Evolutionary conservation across 2,329 filamentous ascomycete genomes (phyloP), one percentile per base, ranked within the genome.

Genomic region (Trichoderma sp.): DNA sequence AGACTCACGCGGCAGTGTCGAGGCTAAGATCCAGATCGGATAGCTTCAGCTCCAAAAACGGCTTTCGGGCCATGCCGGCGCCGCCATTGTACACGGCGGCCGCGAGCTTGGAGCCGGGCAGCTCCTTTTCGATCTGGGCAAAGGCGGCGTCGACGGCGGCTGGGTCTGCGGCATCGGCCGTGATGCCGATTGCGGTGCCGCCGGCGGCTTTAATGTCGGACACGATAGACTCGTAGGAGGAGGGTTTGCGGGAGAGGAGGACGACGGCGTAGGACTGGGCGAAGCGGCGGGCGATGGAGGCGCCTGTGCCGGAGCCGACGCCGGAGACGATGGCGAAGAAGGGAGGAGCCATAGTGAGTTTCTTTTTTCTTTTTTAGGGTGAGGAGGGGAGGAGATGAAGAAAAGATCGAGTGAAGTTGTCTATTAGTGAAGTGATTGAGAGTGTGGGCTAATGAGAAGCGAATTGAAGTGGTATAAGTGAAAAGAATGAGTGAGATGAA

Each of bases 11-110:
- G 56, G 85, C 87, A 3, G 82, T 81, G 7, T 81, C 78, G 15
- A 87, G 80, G 0, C 84, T 83, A 0, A 74, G 74, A 18, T 87
- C 83, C 11, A 89, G 83, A 4, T 90, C 88, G 30, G 85, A 83
- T 3, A 81, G 73, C 0, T 76, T 83, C n/a, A 85, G 74, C 74
- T 91, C 89, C 21, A 91, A 81, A 76, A 91, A 91, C 0, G 88
- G 86, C 79, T 87, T 89, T 73, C 81, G 80, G 1, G 82, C 75
- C 71, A 86, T 86, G 3, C 84, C 84, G 3, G 82, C 84, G 53
- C 84, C 86, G 30, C 90, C 91, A 75, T 95, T 94, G 83, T 90
- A 94, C 24, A 94, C 82, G 3, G 92, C 92, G 0, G 91, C 91
- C 2, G 87, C 88, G 11, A 90, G 82, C 72, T 84, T 84, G 60